Evolutionary conservation across 2,329 filamentous ascomycete genomes (phyloP), one percentile per base, ranked within the genome.

Genomic region (Cladosporium austrohemisphaericum): DNA sequence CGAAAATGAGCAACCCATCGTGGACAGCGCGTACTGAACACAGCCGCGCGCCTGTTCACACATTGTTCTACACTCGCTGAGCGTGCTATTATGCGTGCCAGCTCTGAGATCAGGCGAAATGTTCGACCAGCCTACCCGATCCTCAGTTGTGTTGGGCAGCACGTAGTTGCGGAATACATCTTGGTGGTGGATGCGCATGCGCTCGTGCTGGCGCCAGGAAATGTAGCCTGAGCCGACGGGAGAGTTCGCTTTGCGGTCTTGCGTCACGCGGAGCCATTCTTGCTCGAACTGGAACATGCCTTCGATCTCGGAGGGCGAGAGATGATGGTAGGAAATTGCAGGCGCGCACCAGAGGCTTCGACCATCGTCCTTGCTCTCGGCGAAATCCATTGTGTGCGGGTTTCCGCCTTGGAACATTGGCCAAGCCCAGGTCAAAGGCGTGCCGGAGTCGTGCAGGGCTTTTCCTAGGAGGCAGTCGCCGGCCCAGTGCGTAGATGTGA

Each of bases 151-250:
- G 31, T 63, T 52, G 1, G 62, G 61, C 20, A 60, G 36, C 6
- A 63, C 51, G 38, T 58, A 63, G 5, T 52, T 23, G 16, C 52
- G 56, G 56, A 63, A 66, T 1, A 63, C 52, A 22, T 66, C 60
- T n/a, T 55, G 51, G 43, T 66, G 64, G 32, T 56, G 57, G 2
- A 64, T 25, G 18, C 28, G 26, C 25, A 41, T 32, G 25, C 36
- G 35, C 33, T 29, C 33, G 9, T 19, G 7, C 14, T 32, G 45
- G n/a, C 33, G 45, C 45, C 36, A 38, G 20, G 46, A 40, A 8
- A 41, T 31, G 14, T 18, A 26, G 19, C 18, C 18, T 4, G 26
- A 10, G 11, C 16, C 19, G 16, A 16, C 23, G 14, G 13, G 9
- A 3, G 26, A 25, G 13, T 19, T 5, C 11, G 26, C 25, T 6